Base-by-base conservation (phyloP, 1,139 yeast species). In the Tardiomyces depauwii region DNA sequence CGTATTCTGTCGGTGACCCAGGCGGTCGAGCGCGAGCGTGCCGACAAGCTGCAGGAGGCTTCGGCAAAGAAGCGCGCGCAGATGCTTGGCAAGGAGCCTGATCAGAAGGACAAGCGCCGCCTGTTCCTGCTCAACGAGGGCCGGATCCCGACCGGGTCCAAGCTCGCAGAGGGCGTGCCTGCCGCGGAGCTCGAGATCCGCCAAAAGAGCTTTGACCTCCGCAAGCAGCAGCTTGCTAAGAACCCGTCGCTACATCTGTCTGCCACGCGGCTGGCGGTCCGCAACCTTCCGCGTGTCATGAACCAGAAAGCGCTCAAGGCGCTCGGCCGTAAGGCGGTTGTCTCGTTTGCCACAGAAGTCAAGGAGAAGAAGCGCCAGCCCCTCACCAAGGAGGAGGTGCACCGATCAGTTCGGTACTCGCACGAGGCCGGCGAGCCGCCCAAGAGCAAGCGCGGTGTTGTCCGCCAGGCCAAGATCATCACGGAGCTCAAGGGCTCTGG, bases 211-310 rank as follows among this genome's bases (percentile, higher is more conserved):
- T 87, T 80, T 65, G 77, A 80, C 55, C 72, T 86, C 60, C 78
- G 99, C 67, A 89, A 85, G 42, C 88, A 87, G 59, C 96, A 91
- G 67, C 75, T 91, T 57, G 81, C 83, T 63, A 85, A 86, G 57
- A 91, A 89, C 64, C 96, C 98, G 18, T 73, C 91, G 19, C 73
- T 91, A 60, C 97, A 89, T 71, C 70, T 91, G 51, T 86, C 96
- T 21, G 70, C 89, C 68, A 89, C 97, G 2, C 82, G 98, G 71
- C 75, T 91, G 62, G 97, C 98, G 9, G 77, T 93, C 48, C 77
- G 98, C 67, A 91, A 91, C 61, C 68, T 91, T 47, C 98, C 99
- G 41, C 78, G 97, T 64, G 81, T 94, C 19, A 81, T 91, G 93
- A 83, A 77, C 51, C 85, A 84, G 51, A 86, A 85, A 63, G 81